These are phyloP conservation scores for Inonotus hispidus DNA, from an alignment of 1,284 basidiomycete species.

Conservation along the genomic window DNA sequence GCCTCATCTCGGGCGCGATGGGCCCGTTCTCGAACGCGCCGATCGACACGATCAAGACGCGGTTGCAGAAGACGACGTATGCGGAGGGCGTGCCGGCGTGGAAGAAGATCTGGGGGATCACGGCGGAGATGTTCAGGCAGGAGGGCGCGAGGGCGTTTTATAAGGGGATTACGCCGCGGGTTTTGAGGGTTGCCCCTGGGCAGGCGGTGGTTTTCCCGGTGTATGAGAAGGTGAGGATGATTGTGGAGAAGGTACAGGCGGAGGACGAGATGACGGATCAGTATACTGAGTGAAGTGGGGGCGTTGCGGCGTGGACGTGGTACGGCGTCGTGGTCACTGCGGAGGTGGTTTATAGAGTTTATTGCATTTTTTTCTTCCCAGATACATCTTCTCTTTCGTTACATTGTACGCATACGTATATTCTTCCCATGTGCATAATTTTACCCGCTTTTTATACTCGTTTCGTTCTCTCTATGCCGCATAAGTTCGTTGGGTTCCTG, in stretches of 20 bases:
- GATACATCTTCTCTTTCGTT: background rate
- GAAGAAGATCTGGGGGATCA: constrained; percentile 74
- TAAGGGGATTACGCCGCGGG: constrained; percentile 96
- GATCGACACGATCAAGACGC: constrained; percentile 97
- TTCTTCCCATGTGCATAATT: background rate
- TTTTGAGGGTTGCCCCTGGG: constrained; percentile 93
- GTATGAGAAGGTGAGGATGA: constrained; percentile 76
- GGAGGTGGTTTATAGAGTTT: background rate
- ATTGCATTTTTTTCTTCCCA: background rate
- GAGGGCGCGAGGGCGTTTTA: constrained; percentile 92
- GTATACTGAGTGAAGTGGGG: constrained; percentile 54
- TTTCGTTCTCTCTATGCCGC: background rate
- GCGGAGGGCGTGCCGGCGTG: constrained; percentile 74
- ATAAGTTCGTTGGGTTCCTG: no score
- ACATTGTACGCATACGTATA: background rate
- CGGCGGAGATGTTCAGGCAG: constrained; percentile 87
- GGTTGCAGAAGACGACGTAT: constrained; percentile 84
- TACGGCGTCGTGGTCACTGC: no score
- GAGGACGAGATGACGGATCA: constrained; percentile 46
- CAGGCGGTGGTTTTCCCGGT: constrained; percentile 89
- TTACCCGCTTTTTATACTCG: background rate
- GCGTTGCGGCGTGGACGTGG: background rate
- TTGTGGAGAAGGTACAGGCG: constrained; percentile 68
- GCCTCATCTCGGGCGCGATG: constrained; percentile 94
- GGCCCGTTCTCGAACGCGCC: constrained; percentile 97